Base-by-base conservation (phyloP, 2,329 filamentous ascomycete species). In the Talaromyces sp. region DNA sequence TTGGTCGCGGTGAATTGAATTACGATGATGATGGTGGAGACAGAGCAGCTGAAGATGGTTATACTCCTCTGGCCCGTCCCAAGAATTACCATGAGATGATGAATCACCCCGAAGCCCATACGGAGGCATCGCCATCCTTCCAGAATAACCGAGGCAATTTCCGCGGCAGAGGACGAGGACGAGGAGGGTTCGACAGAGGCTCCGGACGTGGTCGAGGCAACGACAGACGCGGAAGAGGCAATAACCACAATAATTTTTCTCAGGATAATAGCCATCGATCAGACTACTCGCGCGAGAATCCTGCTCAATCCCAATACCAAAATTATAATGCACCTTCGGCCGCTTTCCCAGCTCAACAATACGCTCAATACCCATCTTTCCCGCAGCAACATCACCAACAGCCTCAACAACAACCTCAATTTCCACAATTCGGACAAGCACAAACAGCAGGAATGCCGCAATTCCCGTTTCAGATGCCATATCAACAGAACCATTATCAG, bases 51-150 rank as follows among this genome's bases (percentile, higher is more conserved):
- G 77, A 81, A 63, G 78, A 81, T 66, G 78, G 77, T 0, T 94
- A 94, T 74, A 89, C 87, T 68, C 89, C 90, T 5, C 82, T 94
- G 19, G 78, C 88, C 22, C 83, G 91, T 19, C 91, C 91, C 1
- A 82, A 85, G 19, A 88, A 88, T 58, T 87, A 89, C 69, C 77
- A 83, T 71, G 75, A 83, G 74, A 76, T 83, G 72, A 77, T 84
- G 80, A 71, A 79, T 19, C 66, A 69, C 19, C 73, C 74, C 49
- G 76, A 80, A 66, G 71, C 75, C 8, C 76, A 77, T 16, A 69
- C 76, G 24, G 77, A 80, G 70, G 71, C 69, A 37, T 70, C 72
- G 22, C 33, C 52, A 11, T 31, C 19, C 8, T 71, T 67, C 31
- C 56, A 59, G 33, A 62, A 69, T n/a, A 66, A 64, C 35, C 71